Evolutionary conservation across 2,329 filamentous ascomycete genomes (phyloP).

Genomic region (Trichocomaceae sp.): DNA sequence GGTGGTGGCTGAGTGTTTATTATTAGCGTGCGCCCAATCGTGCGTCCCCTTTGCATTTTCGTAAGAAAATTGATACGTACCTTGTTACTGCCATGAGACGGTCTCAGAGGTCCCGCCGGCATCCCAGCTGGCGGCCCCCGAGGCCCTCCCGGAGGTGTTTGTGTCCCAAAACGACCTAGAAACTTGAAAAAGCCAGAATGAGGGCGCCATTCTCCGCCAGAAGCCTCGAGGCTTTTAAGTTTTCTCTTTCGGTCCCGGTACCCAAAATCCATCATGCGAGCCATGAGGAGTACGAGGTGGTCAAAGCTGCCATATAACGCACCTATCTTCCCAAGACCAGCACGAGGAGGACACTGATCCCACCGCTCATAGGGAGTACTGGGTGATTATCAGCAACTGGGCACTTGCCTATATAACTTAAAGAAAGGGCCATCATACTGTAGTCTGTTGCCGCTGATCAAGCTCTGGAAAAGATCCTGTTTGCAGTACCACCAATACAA

Average conservation of each 20-base stretch:
- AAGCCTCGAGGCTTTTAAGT: slow-evolving; percentile 56
- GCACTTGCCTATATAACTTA: background rate
- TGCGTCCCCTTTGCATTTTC: background rate
- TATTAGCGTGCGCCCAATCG: background rate
- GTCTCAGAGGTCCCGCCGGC: background rate
- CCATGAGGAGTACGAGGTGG: slow-evolving; percentile 75
- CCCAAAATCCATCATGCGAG: slow-evolving; percentile 70
- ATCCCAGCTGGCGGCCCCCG: slow-evolving; percentile 8
- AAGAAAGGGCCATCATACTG: slow-evolving; percentile 54
- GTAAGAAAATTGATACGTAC: too few species aligned
- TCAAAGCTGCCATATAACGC: slow-evolving; percentile 85
- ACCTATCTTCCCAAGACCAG: slow-evolving; percentile 67
- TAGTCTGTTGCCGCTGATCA: slow-evolving; percentile 75
- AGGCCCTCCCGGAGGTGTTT: slow-evolving; percentile 12
- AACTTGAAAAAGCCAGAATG: slow-evolving; percentile 43
- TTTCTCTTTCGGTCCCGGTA: slow-evolving; percentile 74
- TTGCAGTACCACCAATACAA: slow-evolving; percentile 95
- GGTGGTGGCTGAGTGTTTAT: background rate
- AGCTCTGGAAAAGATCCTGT: slow-evolving; percentile 86
- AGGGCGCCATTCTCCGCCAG: slow-evolving; percentile 53
- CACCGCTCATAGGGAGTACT: slow-evolving; percentile 75
- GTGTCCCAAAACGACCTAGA: slow-evolving; percentile 25
- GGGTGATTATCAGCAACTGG: background rate
- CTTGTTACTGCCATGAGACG: background rate
- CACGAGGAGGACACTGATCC: slow-evolving; percentile 82